Percentiles rank a stretch among this genome's conserved stretches.
These are phyloP conservation scores for Colletotrichum shisoi DNA, from an alignment of 2,329 filamentous ascomycete species.

Conservation along the genomic window DNA sequence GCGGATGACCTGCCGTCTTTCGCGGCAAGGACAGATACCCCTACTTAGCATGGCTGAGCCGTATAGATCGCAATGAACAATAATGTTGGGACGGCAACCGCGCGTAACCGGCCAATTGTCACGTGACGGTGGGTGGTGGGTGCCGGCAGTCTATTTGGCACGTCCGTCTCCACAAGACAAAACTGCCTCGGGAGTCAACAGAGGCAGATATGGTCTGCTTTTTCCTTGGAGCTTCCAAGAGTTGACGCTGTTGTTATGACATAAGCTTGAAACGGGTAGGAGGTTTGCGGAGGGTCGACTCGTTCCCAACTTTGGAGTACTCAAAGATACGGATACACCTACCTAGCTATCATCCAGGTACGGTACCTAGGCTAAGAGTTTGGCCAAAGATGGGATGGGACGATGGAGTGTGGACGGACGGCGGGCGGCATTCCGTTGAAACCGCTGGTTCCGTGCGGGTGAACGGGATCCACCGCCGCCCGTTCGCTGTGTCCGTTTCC, in stretches of 20 bases:
- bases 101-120: slow-evolving; percentile 5
- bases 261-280: slow-evolving; percentile 30
- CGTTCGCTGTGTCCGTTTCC: slow-evolving; percentile 18
- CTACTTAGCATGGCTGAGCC: slow-evolving; percentile 38
- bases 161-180: neutral
- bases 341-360: neutral
- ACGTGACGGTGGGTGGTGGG: slow-evolving; percentile 14
- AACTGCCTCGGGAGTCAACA: slow-evolving; percentile 8
- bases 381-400: neutral
- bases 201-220: neutral
- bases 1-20: slow-evolving; percentile 16
- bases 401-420: neutral
- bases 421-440: neutral
- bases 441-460: slow-evolving; percentile 15
- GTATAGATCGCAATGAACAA: slow-evolving; percentile 29
- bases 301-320: neutral
- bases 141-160: neutral
- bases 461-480: slow-evolving; percentile 9
- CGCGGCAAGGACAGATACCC: slow-evolving; percentile 29
- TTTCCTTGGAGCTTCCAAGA: neutral
- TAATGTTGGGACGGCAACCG: slow-evolving; percentile 26
- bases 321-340: neutral
- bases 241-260: slow-evolving; percentile 23
- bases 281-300: too few relatives aligned
- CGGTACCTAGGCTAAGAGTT: too few relatives aligned